phyloP scores from a whole-genome alignment of 2,329 filamentous ascomycete genomes.

The Neonectria sp. region DNA sequence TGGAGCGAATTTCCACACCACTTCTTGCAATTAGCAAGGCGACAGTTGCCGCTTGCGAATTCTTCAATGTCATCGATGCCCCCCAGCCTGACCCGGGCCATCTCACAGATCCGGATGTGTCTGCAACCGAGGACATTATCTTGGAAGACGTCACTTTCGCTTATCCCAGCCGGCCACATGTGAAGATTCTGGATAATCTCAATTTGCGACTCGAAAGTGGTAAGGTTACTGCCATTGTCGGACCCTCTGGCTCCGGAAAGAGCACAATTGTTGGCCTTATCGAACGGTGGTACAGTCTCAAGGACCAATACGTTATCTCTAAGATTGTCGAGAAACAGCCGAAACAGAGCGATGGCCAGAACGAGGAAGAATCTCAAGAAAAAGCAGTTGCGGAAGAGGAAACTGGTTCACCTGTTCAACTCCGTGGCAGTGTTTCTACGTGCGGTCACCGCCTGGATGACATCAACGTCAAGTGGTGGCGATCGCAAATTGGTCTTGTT shows the following conservation, averaged over 20 bases:
- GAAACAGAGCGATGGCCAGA: too few species aligned
- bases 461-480: slow-evolving; percentile 75
- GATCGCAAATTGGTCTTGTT: slow-evolving; percentile 74
- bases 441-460: slow-evolving; percentile 68
- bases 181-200: slow-evolving; percentile 55
- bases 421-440: slow-evolving; percentile 65
- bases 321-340: background rate
- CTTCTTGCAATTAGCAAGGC: slow-evolving; percentile 19
- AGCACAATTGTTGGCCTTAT: slow-evolving; percentile 65
- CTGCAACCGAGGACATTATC: background rate
- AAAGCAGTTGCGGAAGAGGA: slow-evolving; percentile 46
- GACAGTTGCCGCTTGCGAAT: slow-evolving; percentile 14
- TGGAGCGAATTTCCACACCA: background rate
- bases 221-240: slow-evolving; percentile 67
- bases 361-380: background rate
- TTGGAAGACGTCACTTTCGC: slow-evolving; percentile 61
- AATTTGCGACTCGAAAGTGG: slow-evolving; percentile 55
- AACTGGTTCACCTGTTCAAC: slow-evolving; percentile 60
- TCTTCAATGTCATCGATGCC: slow-evolving; percentile 24
- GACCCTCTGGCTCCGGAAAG: slow-evolving; percentile 67
- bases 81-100: background rate
- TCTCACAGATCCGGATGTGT: background rate
- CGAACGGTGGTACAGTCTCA: slow-evolving; percentile 67
- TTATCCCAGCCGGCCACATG: slow-evolving; percentile 66
- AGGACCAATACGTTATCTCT: background rate